These are phyloP conservation scores for Rosa rugosa DNA, from an alignment of 306 rosid genomes.

Conservation along the genomic window DNA sequence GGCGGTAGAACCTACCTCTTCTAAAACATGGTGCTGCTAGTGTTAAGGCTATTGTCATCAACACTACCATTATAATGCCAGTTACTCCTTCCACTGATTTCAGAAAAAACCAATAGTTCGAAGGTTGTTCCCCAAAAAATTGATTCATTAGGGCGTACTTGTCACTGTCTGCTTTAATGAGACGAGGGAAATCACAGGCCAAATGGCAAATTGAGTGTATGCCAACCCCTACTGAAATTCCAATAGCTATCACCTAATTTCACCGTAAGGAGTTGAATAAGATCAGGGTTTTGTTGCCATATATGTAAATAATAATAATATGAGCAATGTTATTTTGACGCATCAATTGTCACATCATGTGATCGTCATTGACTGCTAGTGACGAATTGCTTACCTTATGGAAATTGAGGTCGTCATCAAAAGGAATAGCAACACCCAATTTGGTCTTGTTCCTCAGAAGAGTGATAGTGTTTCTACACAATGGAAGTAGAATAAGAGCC, in stretches of 20 bases:
- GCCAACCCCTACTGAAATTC: conserved; percentile 40
- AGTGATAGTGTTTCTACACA: conserved; percentile 62
- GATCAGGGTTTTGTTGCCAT: no score
- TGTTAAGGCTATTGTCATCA: conserved; percentile 59
- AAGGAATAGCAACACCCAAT: conserved; percentile 41
- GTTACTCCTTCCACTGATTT: conserved; percentile 50
- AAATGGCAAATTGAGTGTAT: conserved; percentile 43
- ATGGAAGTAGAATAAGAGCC: conserved; percentile 57
- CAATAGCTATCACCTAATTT: conserved; percentile 36
- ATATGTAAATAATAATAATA: no score
- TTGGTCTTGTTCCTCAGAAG: conserved; percentile 61
- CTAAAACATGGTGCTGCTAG: conserved; percentile 63
- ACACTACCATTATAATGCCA: conserved; percentile 45
- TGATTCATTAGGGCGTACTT: conserved; percentile 36
- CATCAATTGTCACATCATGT: neutral
- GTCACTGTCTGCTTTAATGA: conserved; percentile 33
- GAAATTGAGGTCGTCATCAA: conserved; percentile 60
- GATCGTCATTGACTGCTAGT: neutral
- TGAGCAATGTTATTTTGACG: neutral
- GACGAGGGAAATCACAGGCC: conserved; percentile 52
- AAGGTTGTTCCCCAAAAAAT: conserved; percentile 48
- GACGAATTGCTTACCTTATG: conserved; percentile 32
- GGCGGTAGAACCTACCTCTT: conserved; percentile 40
- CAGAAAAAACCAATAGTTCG: conserved; percentile 47
- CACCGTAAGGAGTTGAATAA: neutral